phyloP scores from a whole-genome alignment of 169 alveolate genomes.

The Plasmodium inui region DNA sequence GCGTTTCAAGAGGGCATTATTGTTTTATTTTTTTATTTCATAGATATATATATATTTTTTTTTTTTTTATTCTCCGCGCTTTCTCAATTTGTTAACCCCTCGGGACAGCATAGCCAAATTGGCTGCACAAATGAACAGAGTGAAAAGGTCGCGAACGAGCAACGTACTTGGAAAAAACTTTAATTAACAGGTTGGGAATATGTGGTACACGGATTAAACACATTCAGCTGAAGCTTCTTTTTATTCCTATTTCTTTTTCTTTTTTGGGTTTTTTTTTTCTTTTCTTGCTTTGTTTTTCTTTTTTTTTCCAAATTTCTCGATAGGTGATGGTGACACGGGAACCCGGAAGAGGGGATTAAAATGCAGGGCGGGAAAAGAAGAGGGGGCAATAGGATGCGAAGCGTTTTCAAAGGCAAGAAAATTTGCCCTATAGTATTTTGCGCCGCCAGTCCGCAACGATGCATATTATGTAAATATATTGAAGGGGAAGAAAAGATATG shows the following conservation, averaged over 20 bases:
- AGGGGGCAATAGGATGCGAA: background rate
- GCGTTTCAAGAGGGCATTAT: background rate
- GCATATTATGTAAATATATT: background rate
- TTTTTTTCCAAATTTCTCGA: background rate
- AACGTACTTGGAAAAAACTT: background rate
- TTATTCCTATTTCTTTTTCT: background rate
- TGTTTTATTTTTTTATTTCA: background rate
- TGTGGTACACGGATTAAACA: background rate
- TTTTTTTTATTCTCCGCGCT: background rate
- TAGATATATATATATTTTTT: too few species aligned
- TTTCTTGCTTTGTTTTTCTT: background rate
- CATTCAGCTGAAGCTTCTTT: background rate
- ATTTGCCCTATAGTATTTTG: background rate
- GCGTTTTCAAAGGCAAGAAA: background rate
- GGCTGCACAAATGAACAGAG: background rate
- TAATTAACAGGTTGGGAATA: background rate
- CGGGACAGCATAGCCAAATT: background rate
- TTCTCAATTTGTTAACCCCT: background rate
- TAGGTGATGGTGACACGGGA: background rate
- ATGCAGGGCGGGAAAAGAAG: background rate
- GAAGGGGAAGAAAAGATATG: background rate
- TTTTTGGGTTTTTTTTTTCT: background rate
- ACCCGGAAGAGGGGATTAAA: constrained; percentile 41
- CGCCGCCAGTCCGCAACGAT: background rate
- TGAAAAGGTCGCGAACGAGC: background rate